Base-by-base conservation (phyloP, 352 stramenopile species). In the Pythium aristosporum region DNA sequence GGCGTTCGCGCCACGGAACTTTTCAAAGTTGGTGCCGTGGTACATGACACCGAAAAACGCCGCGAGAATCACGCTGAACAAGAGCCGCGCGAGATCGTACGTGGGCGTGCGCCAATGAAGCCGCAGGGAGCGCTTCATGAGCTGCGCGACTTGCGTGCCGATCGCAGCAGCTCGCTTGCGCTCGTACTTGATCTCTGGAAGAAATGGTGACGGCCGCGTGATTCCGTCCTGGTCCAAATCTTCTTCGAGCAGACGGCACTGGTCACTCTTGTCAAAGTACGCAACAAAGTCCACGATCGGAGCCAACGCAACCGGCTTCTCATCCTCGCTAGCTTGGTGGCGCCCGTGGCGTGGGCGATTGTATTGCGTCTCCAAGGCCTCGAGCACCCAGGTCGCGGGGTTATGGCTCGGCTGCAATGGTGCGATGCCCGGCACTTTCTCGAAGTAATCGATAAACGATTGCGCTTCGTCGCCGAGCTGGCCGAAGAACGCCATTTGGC, bases 51-150 rank as follows among this genome's bases (percentile, higher is more conserved):
- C 72, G 47, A 97, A 89, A 11, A 97, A 70, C 9, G 97, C 49
- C 5, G 81, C 88, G n/a, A 97, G 82, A 11, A 93, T 68, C 13
- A 80, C 39, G 46, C 77, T 90, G 12, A 97, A 80, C 21, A 87
- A 66, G 3, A 95, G 57, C 3, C 92, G 78, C 4, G 84, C 85
- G 34, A 87, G 69, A 69, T 96, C 97, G 76, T 98, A 98, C 47
- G 78, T 81, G 34, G 91, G 87, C 23, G 78, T 87, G 54, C 79
- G 79, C 79, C 80, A 89, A 61, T 89, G 88, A 59, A 78, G 63
- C 7, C 66, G 68, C 42, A 78, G 71, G 60, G 86, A 85, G 10
- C 75, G 79, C 18, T 65, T 44, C 25, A 88, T 71, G 36, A 88
- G 62, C 53, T 84, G 81, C 75, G 73, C 44, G 32, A 86, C 23